Base-by-base conservation (phyloP, 371 early-diverging fungal species). In the Apophysomyces elegans region DNA sequence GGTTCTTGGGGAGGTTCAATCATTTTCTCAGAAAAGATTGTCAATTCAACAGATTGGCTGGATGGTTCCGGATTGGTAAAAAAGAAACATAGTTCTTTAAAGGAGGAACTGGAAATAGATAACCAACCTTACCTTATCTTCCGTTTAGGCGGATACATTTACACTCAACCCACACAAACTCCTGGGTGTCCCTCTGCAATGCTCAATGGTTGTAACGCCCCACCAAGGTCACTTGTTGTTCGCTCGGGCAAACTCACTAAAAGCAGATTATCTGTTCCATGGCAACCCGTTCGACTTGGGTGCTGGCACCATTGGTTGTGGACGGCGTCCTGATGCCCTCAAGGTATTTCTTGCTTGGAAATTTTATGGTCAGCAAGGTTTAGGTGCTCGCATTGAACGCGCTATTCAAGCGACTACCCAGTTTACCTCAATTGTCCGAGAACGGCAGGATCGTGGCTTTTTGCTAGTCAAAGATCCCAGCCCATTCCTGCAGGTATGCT, bases 151-250 rank as follows among this genome's bases (percentile, higher is more conserved):
- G 32, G 88, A 95, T 69, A 88, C 93, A 14, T 79, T 94, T 54
- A 90, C 92, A 0, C 41, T 94, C 57, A 94, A 93, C 62, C 95
- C 96, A 5, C 96, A 95, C 77, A 95, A 95, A 77, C 80, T 95
- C 64, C 72, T 95, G 35, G 94, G 94, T 43, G 88, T 91, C 8
- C 92, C 96, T 0, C 66, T 91, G 58, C 94, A 93, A 71, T 95
- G 96, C 69, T 92, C 93, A 26, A 86, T 90, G 67, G 70, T 95
- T 12, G 66, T 94, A 5, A 84, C 91, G n/a, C 78, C 85, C 32
- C 83, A 82, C 13, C 38, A 74, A 18, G 83, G 75, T 0, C 78
- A 82, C 43, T 26, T 74, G 35, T 59, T 81, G 9, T 86, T 90
- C 63, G 79, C 81, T 0, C 69, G 79, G 18, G 82, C 89, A 54